Evolutionary conservation across 2,329 filamentous ascomycete genomes (phyloP).

Genomic region (Xylariaceae sp.): DNA sequence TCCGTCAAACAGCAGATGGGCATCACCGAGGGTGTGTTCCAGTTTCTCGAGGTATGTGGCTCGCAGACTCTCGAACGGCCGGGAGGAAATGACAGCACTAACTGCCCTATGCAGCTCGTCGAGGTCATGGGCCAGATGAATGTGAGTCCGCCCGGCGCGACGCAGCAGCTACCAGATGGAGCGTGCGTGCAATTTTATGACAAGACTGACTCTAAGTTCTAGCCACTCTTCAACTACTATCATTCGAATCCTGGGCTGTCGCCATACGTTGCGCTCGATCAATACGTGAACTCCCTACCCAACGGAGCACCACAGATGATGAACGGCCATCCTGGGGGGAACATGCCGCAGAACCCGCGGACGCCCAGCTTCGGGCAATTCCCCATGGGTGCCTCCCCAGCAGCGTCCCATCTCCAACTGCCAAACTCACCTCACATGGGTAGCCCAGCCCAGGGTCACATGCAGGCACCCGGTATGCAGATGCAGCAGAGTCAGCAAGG

Average conservation of each 20-base stretch:
- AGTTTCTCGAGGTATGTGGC: conserved; percentile 58
- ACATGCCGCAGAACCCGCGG: conserved; percentile 42
- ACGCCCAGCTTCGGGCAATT: conserved; percentile 55
- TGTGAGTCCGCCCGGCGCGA: conserved; percentile 17
- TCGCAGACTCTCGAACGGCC: no score
- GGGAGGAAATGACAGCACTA: conserved; percentile 12
- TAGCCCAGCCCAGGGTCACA: conserved; percentile 57
- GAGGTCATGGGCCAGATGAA: conserved; percentile 66
- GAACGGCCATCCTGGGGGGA: conserved; percentile 38
- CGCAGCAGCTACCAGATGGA: background rate
- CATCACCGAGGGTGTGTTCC: conserved; percentile 56
- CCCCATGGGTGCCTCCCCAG: conserved; percentile 55
- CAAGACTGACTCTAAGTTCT: background rate
- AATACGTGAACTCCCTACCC: conserved; percentile 51
- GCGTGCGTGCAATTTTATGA: no score
- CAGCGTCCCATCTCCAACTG: conserved; percentile 54
- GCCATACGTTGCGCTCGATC: conserved; percentile 56
- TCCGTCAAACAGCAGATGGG: conserved; percentile 53
- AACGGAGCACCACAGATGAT: conserved; percentile 28
- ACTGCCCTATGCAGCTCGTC: conserved; percentile 43
- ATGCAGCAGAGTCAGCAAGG: conserved; percentile 65
- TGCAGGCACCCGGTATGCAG: conserved; percentile 64
- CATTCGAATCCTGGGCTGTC: conserved; percentile 50
- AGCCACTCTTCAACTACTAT: conserved; percentile 54
- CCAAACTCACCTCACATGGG: conserved; percentile 59